Percentiles rank a stretch among this genome's conserved stretches.
These are phyloP conservation scores for Botrytis tulipae DNA, from an alignment of 2,329 filamentous ascomycete species.

Conservation along the genomic window DNA sequence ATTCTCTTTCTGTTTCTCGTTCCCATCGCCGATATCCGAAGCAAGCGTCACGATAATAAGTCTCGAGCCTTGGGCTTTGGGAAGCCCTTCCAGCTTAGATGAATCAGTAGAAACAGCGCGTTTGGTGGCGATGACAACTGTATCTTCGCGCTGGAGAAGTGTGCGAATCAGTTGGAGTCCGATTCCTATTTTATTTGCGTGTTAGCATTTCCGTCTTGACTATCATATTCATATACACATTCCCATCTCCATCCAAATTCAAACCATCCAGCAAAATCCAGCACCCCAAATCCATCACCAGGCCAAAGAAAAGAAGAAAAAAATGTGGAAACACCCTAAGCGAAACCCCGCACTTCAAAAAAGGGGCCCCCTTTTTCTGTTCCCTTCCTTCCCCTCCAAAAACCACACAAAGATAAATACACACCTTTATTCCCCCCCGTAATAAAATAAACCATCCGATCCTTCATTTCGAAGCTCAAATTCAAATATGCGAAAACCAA, in stretches of 20 bases:
- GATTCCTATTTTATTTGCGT: conserved; percentile 26
- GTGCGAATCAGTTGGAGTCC: conserved; percentile 39
- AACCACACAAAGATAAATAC: neutral
- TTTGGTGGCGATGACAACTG: conserved; percentile 43
- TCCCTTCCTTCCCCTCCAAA: too few species aligned
- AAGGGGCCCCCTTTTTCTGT: neutral
- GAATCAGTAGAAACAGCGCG: conserved; percentile 35
- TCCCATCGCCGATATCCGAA: neutral
- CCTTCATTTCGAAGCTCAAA: conserved; percentile 18
- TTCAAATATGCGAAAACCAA: neutral
- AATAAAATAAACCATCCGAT: conserved; percentile 29
- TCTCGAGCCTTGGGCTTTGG: neutral
- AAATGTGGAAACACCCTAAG: conserved; percentile 1
- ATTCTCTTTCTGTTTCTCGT: accelerated
- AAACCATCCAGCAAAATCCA: neutral
- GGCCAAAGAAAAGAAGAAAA: too few species aligned
- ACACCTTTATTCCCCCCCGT: conserved; percentile 37
- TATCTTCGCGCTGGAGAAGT: conserved; percentile 42
- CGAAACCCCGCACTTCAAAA: neutral
- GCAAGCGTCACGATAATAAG: neutral
- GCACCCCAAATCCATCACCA: neutral
- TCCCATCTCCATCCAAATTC: too few species aligned
- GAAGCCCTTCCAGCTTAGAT: neutral
- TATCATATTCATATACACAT: too few species aligned
- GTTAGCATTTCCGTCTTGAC: neutral